Conservation (phyloP, 2,329 filamentous ascomycete genomes). For the Penicillium sp. region DNA sequence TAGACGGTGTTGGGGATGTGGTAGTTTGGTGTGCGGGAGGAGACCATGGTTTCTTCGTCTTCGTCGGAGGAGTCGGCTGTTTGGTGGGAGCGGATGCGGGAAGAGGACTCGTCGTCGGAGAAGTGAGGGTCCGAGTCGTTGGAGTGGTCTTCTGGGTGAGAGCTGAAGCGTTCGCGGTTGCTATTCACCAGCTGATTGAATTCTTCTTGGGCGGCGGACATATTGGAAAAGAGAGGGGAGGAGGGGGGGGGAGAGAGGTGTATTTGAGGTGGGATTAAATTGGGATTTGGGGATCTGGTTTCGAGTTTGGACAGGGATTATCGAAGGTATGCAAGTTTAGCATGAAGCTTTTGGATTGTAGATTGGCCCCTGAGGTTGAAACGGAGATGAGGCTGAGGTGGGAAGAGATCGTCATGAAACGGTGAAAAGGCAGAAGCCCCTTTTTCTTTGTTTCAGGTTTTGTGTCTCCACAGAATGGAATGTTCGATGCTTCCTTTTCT, state of each 20-base stretch:
- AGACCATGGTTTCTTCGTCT: slow-evolving; percentile 36
- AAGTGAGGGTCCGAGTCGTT: slow-evolving; percentile 28
- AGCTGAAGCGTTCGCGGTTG: slow-evolving; percentile 35
- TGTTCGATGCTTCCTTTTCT: not conserved
- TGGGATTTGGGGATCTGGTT: not conserved
- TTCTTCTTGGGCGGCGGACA: slow-evolving; percentile 49
- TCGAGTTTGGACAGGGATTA: not conserved
- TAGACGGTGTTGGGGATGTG: slow-evolving; percentile 47
- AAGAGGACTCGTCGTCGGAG: slow-evolving; percentile 25
- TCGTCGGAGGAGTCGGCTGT: slow-evolving; percentile 34
- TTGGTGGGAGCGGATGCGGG: slow-evolving; percentile 19
- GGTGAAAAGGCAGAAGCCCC: slow-evolving; percentile 9
- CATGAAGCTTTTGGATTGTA: not conserved
- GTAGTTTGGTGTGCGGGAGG: slow-evolving; percentile 38
- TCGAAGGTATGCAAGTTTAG: not conserved
- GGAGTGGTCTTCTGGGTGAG: slow-evolving; percentile 47
- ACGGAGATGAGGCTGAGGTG: slow-evolving; percentile 24
- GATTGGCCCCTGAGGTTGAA: slow-evolving; percentile 16
- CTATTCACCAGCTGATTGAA: slow-evolving; percentile 45
- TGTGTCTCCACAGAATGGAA: slow-evolving; percentile 1
- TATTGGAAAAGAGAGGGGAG: slow-evolving; percentile 29
- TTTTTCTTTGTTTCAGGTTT: slow-evolving; percentile 20
- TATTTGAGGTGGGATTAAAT: slow-evolving; percentile 13
- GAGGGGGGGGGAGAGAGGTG: slow-evolving; percentile 11
- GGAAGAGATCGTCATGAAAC: slow-evolving; percentile 30